Evolutionary conservation across 331 rosid genomes (phyloP), one percentile per base, ranked within the genome.

Genomic region (Stylosanthes scabra): DNA sequence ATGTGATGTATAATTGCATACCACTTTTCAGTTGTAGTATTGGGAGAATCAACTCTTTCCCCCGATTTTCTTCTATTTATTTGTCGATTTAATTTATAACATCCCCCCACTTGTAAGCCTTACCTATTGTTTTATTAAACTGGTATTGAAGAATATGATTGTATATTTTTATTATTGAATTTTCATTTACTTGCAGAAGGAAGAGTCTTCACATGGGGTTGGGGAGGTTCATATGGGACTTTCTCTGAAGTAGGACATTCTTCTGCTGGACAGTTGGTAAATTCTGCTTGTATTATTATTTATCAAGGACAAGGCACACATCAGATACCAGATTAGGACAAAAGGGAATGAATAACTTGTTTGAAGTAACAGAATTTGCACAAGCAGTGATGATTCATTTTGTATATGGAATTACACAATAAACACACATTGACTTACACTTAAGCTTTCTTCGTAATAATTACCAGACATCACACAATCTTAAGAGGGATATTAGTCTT

Each of bases 141-240:
- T 55, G 41, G 40, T 66, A 28, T 31, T 31, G 37, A 4, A 31
- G 37, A 59, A 50, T 57, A 55, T n/a, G 3, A 65, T 52, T 52
- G 50, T 60, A 16, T 29, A 66, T 44, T 20, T 40, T 65, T 37
- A 64, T 67, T 58, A 61, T 54, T 76, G 67, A 74, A 4, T 74
- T 81, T 37, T 74, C 52, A 16, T 69, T 31, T 45, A 34, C 65
- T 67, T 81, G 59, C 89, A 93, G 97, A 86, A 69, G 96, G 97
- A 58, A 82, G 78, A 15, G 68, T 93, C 63, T 93, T 86, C 86
- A 93, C 98, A 61, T 93, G 98, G 98, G 98, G 98, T 49, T 93
- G 98, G 98, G 97, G 97, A 79, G 98, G 98, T 79, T 89, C 98
- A 39, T 81, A 86, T 66, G 98, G 97, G 70, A 91, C 98, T 52